Conservation (phyloP, 768 basidiomycete genomes). For the Pleurotus cornucopiae region DNA sequence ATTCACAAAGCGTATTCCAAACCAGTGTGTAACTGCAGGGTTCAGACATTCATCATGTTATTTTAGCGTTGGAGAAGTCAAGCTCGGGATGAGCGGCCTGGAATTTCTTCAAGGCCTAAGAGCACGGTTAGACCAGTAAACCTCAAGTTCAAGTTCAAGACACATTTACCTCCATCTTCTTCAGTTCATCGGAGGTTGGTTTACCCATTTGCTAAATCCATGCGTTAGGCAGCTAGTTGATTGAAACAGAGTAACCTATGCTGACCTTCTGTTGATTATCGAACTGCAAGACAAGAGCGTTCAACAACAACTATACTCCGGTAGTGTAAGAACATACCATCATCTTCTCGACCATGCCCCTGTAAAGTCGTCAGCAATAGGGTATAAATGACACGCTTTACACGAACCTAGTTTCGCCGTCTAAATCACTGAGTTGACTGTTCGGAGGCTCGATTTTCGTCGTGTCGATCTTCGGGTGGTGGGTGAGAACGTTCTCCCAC, state of each 20-base stretch:
- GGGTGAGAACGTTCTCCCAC: slow-evolving; percentile 97
- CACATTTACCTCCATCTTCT: slow-evolving; percentile 76
- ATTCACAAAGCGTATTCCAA: neutral
- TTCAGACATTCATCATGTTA: slow-evolving; percentile 41
- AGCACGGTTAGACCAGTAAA: slow-evolving; percentile 3
- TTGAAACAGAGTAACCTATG: neutral
- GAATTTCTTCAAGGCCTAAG: slow-evolving; percentile 81
- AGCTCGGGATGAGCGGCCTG: slow-evolving; percentile 88
- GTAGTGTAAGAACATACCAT: slow-evolving; percentile 63
- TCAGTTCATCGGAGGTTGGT: slow-evolving; percentile 90
- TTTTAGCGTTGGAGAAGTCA: slow-evolving; percentile 91
- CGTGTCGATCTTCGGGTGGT: slow-evolving; percentile 96
- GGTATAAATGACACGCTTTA: neutral
- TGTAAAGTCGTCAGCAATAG: slow-evolving; percentile 20
- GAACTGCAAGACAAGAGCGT: slow-evolving; percentile 38
- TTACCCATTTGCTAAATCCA: slow-evolving; percentile 81
- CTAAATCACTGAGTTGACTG: slow-evolving; percentile 93
- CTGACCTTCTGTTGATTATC: slow-evolving; percentile 74
- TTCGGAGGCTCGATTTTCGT: slow-evolving; percentile 94
- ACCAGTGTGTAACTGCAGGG: neutral
- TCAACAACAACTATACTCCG: slow-evolving; percentile 5
- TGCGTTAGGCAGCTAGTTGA: slow-evolving; percentile 2
- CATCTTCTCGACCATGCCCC: slow-evolving; percentile 99
- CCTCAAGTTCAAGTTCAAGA: neutral
- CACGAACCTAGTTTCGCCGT: slow-evolving; percentile 83